A percentile compares a stretch with the other conserved stretches of the same genome.
These are phyloP conservation scores for Citrus cavaleriei DNA, from an alignment of 345 rosid species.

Conservation along the genomic window DNA sequence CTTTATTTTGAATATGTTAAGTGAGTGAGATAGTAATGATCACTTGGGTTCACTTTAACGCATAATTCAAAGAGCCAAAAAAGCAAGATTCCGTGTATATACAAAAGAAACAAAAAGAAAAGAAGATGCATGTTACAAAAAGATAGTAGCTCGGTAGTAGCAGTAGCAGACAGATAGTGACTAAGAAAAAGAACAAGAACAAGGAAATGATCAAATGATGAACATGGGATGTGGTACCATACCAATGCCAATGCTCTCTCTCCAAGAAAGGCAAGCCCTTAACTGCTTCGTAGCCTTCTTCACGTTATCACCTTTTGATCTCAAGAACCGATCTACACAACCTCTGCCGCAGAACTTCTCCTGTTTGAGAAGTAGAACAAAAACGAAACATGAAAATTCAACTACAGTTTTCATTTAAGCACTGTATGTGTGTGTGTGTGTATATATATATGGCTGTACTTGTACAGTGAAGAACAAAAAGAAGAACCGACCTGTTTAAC, in stretches of 20 bases:
- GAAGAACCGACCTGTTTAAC: constrained; percentile 59
- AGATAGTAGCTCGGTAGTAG: not conserved
- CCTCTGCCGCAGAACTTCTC: constrained; percentile 83
- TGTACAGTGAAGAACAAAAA: not conserved
- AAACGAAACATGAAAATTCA: not conserved
- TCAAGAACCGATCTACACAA: constrained; percentile 78
- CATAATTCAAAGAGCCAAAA: constrained; percentile 29
- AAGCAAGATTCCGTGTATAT: constrained; percentile 27
- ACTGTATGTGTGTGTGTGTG: no score
- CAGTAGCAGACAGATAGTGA: constrained; percentile 2
- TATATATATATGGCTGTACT: no score
- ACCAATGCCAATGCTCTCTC: constrained; percentile 73
- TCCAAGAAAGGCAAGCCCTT: constrained; percentile 86
- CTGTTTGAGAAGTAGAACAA: constrained; percentile 33
- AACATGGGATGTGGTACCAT: constrained; percentile 30
- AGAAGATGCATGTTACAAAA: constrained; percentile 14
- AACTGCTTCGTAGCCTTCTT: constrained; percentile 85
- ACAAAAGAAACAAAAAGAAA: constrained; percentile 20
- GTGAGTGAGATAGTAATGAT: constrained; percentile 28
- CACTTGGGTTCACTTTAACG: constrained; percentile 30
- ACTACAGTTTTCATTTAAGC: not conserved
- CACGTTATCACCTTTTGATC: constrained; percentile 68
- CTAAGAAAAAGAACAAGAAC: not conserved
- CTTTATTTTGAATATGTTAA: constrained; percentile 12
- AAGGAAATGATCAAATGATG: not conserved